A percentile compares a stretch with the other conserved stretches of the same genome.
These are phyloP conservation scores for Xylariaceae sp. DNA, from an alignment of 2,329 filamentous ascomycete species.

Conservation along the genomic window DNA sequence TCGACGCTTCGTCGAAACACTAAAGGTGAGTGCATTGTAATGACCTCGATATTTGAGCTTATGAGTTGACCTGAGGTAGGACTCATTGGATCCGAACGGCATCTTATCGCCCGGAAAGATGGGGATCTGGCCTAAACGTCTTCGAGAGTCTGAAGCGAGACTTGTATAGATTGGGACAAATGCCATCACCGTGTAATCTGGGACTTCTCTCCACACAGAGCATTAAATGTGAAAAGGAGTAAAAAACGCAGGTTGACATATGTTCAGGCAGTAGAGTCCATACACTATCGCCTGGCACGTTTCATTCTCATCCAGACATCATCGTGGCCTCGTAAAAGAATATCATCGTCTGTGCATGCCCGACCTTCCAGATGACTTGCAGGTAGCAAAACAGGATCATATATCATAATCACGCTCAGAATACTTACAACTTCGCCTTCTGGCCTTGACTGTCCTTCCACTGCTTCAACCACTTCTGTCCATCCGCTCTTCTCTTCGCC, in stretches of 20 bases:
- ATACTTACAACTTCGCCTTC: conserved; percentile 50
- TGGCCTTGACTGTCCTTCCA: conserved; percentile 53
- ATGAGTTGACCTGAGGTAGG: conserved; percentile 31
- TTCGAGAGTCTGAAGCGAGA: conserved; percentile 15
- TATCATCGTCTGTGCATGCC: not conserved
- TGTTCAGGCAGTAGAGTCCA: no score
- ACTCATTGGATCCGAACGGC: conserved; percentile 47
- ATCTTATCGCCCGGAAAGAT: conserved; percentile 49
- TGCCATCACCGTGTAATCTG: not conserved
- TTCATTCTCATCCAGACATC: not conserved
- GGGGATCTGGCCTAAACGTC: conserved; percentile 46
- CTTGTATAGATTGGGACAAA: not conserved
- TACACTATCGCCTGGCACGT: not conserved
- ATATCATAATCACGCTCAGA: not conserved
- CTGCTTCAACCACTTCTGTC: conserved; percentile 54
- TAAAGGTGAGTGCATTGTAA: conserved; percentile 43
- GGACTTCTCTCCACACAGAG: not conserved
- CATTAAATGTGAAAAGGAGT: not conserved
- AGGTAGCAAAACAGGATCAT: not conserved
- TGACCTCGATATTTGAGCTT: not conserved
- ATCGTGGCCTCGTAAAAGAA: not conserved
- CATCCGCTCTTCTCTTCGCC: conserved; percentile 57
- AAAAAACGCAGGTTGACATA: no score
- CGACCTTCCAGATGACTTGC: not conserved
- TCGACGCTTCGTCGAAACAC: conserved; percentile 47